These are phyloP conservation scores for Exophiala sideris DNA, from an alignment of 2,329 filamentous ascomycete genomes.

Conservation along the genomic window DNA sequence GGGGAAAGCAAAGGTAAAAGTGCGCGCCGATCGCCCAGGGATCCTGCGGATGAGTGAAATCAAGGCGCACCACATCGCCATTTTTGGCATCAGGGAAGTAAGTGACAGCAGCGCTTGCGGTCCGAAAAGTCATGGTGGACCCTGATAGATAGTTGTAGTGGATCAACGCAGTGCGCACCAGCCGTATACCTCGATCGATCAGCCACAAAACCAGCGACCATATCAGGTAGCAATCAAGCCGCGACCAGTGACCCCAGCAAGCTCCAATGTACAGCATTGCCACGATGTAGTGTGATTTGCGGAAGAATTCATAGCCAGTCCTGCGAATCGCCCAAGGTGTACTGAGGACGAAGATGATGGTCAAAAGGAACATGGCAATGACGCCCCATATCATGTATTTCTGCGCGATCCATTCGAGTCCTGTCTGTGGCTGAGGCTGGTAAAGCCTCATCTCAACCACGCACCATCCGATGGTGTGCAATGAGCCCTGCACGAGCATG, in stretches of 20 bases:
- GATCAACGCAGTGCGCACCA: slow-evolving; percentile 57
- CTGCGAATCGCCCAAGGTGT: slow-evolving; percentile 57
- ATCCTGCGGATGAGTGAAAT: slow-evolving; percentile 60
- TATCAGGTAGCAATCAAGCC: slow-evolving; percentile 66
- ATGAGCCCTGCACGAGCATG: slow-evolving; percentile 63
- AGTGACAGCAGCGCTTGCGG: slow-evolving; percentile 50
- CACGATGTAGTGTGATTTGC: slow-evolving; percentile 69
- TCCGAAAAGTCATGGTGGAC: slow-evolving; percentile 52
- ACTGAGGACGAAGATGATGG: slow-evolving; percentile 60
- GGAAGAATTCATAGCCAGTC: slow-evolving; percentile 75
- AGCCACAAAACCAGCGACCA: slow-evolving; percentile 64
- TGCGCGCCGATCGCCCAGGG: slow-evolving; percentile 67
- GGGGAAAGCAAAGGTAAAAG: slow-evolving; percentile 67
- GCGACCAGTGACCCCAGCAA: slow-evolving; percentile 71
- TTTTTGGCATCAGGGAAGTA: slow-evolving; percentile 55
- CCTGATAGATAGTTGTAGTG: slow-evolving; percentile 55
- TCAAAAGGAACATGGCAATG: slow-evolving; percentile 63
- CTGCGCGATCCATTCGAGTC: slow-evolving; percentile 57
- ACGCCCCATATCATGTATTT: slow-evolving; percentile 71
- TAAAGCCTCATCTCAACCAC: slow-evolving; percentile 65
- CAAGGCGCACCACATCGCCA: slow-evolving; percentile 63
- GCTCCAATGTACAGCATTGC: slow-evolving; percentile 72
- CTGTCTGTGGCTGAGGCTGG: slow-evolving; percentile 65
- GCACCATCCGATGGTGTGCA: slow-evolving; percentile 71
- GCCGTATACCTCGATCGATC: slow-evolving; percentile 59